Base-by-base conservation (phyloP, 495 filamentous ascomycete species). In the Xylaria palmicola region DNA sequence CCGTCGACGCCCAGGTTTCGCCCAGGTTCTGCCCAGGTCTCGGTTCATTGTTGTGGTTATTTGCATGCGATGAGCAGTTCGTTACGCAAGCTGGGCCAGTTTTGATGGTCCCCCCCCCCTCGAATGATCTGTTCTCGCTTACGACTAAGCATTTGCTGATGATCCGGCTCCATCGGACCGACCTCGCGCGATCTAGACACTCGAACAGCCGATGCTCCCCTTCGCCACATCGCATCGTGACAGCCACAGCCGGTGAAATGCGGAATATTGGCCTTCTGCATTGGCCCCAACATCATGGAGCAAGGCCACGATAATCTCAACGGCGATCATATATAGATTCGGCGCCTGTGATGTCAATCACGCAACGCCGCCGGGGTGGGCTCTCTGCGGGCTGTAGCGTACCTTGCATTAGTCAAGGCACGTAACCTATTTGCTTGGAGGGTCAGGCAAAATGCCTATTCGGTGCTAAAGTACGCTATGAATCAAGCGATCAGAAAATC, bases 361-460 rank as follows among this genome's bases (percentile, higher is more conserved):
- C 30, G 13, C 44, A 27, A 8, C 44, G 32, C 41, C 22, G 56
- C 32, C 13, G 20, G 29, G 20, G 36, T 37, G 48, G 48, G 29
- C 39, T 53, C 17, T 39, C 50, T 47, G 59, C 49, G 59, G 44
- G 59, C 40, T 20, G 59, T 59, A 36, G 59, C 41, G 59, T 61
- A 61, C 59, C 59, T 61, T 61, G 59, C 59, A 61, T 61, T 47
- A 61, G 59, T 39, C 17, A 47, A 48, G 15, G 4, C 41, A 32
- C 30, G 19, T 40, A n/a, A n/a, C n/a, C n/a, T n/a, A n/a, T n/a
- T n/a, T n/a, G n/a, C n/a, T 52, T 36, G 50, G 50, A 55, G 59
- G 59, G 59, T 54, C 59, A 55, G 50, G 50, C 29, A 54, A 48
- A 30, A 7, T 55, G 59, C 49, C 59, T 55, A 61, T 55, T 61